Conservation (phyloP, 345 rosid species). For the Adansonia digitata region DNA sequence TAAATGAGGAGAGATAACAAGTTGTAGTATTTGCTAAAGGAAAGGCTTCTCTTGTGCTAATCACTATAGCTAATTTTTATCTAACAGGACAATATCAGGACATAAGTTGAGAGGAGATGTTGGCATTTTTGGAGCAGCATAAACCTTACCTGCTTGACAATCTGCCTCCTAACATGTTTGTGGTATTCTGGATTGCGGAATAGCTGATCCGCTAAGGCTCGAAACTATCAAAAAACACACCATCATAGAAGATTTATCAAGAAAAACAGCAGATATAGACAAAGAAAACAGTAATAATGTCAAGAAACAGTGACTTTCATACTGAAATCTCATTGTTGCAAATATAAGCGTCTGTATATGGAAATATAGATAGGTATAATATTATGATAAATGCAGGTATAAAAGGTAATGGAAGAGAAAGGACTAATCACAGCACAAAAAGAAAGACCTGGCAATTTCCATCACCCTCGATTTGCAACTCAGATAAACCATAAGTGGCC, state of each 20-base stretch:
- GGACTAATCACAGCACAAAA: neutral
- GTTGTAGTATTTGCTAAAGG: neutral
- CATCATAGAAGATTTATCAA: neutral
- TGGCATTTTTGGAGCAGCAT: neutral
- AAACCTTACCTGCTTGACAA: conserved; percentile 73
- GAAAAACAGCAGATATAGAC: neutral
- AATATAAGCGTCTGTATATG: neutral
- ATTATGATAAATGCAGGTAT: neutral
- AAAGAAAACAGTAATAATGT: neutral
- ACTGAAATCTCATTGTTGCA: neutral
- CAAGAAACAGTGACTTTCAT: neutral
- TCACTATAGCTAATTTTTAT: neutral
- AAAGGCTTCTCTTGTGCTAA: neutral
- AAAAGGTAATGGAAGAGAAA: neutral
- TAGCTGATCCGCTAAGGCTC: conserved; percentile 93
- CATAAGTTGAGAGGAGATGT: neutral
- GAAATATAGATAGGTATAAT: neutral
- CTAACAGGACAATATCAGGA: neutral
- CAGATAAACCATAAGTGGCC: conserved; percentile 76
- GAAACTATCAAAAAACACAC: conserved; percentile 48
- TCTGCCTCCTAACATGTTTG: conserved; percentile 69
- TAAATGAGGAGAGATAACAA: neutral
- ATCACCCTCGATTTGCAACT: conserved; percentile 88
- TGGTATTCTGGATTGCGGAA: conserved; percentile 78
- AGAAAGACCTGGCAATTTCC: conserved; percentile 87